Percentiles rank a stretch among this genome's conserved stretches.
These are phyloP conservation scores for Corynascus novoguineensis DNA, from an alignment of 495 filamentous ascomycete species.

Conservation along the genomic window DNA sequence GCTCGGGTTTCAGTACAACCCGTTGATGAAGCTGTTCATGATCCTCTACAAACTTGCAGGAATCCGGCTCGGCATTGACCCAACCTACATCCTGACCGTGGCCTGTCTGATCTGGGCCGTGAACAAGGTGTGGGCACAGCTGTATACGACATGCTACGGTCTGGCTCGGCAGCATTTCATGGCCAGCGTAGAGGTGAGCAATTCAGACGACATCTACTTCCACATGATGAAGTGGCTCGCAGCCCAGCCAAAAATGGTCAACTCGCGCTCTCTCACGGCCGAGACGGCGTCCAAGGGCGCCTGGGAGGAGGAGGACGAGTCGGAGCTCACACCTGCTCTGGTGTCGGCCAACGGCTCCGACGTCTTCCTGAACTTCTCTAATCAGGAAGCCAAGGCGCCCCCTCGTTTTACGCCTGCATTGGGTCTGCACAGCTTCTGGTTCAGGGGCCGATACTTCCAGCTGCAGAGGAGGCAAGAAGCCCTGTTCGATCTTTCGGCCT, in stretches of 20 bases:
- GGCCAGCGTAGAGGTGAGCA: conserved; percentile 51
- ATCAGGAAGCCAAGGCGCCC: conserved; percentile 34
- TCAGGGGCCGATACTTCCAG: conserved; percentile 34
- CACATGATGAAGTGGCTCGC: conserved; percentile 59
- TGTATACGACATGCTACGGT: conserved; percentile 22
- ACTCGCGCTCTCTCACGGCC: conserved; percentile 52
- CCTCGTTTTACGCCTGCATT: conserved; percentile 39
- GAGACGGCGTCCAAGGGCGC: conserved; percentile 48
- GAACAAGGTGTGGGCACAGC: conserved; percentile 32
- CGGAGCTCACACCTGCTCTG: conserved; percentile 25
- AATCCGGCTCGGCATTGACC: conserved; percentile 35
- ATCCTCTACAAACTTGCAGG: conserved; percentile 30
- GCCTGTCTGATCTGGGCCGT: conserved; percentile 36
- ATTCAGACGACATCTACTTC: conserved; percentile 54
- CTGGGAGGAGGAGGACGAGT: conserved; percentile 49
- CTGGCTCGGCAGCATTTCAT: conserved; percentile 45
- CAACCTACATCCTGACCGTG: conserved; percentile 31
- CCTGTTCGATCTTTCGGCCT: conserved; percentile 23
- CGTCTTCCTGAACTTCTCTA: conserved; percentile 41
- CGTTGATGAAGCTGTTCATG: conserved; percentile 25
- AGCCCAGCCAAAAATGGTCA: conserved; percentile 46
- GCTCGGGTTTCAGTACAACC: conserved; percentile 30
- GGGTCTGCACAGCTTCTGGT: conserved; percentile 40
- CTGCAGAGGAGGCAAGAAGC: conserved; percentile 37
- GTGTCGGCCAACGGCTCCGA: conserved; percentile 33